phyloP scores from a whole-genome alignment of 257 asterid species.

The Nicotiana noctiflora region DNA sequence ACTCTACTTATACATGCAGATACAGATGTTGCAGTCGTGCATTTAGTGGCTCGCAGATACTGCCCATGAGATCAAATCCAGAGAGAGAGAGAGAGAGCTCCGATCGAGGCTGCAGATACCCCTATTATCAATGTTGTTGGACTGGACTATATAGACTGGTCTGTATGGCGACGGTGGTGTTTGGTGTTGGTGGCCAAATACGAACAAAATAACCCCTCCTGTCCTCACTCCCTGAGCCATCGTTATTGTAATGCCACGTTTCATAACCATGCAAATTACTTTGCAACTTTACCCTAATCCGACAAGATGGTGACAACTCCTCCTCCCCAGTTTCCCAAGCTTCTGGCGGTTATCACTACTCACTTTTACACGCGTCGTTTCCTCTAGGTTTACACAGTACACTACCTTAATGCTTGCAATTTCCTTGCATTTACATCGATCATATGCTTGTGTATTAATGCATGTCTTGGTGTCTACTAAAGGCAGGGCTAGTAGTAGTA shows the following conservation, averaged over 20 bases:
- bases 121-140: background rate
- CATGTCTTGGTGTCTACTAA: background rate
- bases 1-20: background rate
- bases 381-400: too few relatives aligned
- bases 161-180: background rate
- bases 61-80: background rate
- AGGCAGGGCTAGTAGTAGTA: background rate
- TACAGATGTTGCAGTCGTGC: background rate
- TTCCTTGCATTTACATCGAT: background rate
- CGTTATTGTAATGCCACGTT: background rate
- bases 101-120: background rate
- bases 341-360: background rate
- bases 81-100: background rate
- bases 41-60: background rate
- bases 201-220: background rate
- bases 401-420: too few relatives aligned
- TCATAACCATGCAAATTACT: background rate
- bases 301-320: background rate
- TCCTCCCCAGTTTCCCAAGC: slow-evolving; percentile 1
- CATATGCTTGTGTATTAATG: background rate
- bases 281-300: background rate
- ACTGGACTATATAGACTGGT: background rate
- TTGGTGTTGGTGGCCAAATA: background rate
- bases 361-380: background rate
- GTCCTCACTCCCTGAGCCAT: background rate